Evolutionary conservation across 306 rosid species (phyloP), one percentile per base, ranked within the genome.

Genomic region (Mimosa pudica): DNA sequence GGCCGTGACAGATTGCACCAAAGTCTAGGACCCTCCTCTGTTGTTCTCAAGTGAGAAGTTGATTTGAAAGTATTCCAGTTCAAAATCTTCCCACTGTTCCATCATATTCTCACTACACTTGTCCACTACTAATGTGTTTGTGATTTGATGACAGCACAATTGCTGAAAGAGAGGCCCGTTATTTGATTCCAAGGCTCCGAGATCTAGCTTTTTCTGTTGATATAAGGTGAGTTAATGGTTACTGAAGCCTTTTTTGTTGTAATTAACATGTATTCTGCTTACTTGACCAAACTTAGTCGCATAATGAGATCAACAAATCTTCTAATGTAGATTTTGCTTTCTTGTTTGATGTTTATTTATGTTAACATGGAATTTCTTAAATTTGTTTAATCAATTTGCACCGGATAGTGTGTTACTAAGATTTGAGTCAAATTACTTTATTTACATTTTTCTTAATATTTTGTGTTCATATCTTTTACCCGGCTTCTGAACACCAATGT

Each of bases 1-100:
- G 84, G 84, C 64, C 88, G 71, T 42, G 92, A 92, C 36, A 86
- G 95, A 84, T 86, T 94, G 80, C 98, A 94, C 85, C 98, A 94
- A 86, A 94, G 98, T 88, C 94, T 94, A 68, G 98, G 98, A 81
- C 97, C 98, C 32, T 88, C 94, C 81, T 94, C 98, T 77, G 82
- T 94, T 65, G 83, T 80, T 82, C 97, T 94, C 73, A 94, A 94
- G 98, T 92, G 87, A 80, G 91, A 81, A 36, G 60, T 42, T 62
- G 41, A 35, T 69, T 81, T 70, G 73, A 48, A 49, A 77, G 81
- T 62, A 36, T 12, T 70, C 57, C 65, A 71, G 77, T 80, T 82
- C 68, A 38, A 77, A 44, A 63, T 76, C 66, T 75, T 72, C 61
- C 68, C 11, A 36, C 80, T 74, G 44, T 38, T 65, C 24, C 62